A percentile compares a stretch with the other conserved stretches of the same genome.
These are phyloP conservation scores for Theobroma cacao DNA, from an alignment of 345 rosid species.

Conservation along the genomic window DNA sequence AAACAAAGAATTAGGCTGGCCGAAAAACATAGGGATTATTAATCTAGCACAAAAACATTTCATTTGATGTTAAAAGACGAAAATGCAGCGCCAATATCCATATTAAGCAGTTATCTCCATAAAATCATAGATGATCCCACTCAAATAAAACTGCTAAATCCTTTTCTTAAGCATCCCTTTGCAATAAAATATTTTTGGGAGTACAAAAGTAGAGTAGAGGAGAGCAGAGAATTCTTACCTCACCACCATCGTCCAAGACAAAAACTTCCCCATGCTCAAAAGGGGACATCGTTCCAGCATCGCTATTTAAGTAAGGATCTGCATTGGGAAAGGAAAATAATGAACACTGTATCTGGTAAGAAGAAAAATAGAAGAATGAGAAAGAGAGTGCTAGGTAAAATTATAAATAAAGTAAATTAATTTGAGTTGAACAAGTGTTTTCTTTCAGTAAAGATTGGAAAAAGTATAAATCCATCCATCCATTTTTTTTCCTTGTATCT, in stretches of 20 bases:
- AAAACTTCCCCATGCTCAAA: constrained; percentile 97
- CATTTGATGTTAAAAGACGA: neutral
- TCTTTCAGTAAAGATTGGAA: neutral
- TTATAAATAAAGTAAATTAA: neutral
- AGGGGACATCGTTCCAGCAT: constrained; percentile 99
- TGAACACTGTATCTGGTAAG: neutral
- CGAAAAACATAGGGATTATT: neutral
- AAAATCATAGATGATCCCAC: neutral
- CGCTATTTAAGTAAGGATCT: constrained; percentile 96
- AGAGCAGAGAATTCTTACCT: constrained; percentile 41
- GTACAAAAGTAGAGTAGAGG: neutral
- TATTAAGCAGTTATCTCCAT: neutral
- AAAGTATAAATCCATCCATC: neutral
- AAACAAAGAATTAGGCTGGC: neutral
- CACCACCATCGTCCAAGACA: constrained; percentile 97
- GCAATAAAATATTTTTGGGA: neutral
- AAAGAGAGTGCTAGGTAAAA: neutral
- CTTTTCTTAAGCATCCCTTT: neutral
- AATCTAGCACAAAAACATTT: neutral
- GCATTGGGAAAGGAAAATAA: constrained; percentile 3
- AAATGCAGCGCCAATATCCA: neutral
- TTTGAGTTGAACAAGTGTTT: neutral
- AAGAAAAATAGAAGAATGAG: neutral
- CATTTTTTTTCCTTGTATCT: neutral
- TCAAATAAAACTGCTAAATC: neutral